Evolutionary conservation across 352 stramenopile species (phyloP).

Genomic region (Phytophthora boehmeriae): DNA sequence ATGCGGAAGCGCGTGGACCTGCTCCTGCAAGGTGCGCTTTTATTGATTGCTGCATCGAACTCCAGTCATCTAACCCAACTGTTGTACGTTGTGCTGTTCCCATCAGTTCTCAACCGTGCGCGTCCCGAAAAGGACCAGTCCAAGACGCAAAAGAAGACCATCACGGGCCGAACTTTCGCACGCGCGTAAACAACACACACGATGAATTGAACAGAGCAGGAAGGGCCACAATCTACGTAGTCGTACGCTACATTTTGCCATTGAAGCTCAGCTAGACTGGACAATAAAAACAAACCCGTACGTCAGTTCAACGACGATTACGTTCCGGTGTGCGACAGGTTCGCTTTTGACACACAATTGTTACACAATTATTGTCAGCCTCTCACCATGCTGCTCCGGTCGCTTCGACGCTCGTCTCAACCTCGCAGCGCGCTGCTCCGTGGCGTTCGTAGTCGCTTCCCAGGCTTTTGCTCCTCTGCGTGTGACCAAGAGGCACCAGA

Average conservation of each 20-base stretch:
- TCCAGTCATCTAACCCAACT: too few relatives aligned
- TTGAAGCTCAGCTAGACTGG: too few relatives aligned
- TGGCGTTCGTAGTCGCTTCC: conserved; percentile 15
- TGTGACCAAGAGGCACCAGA: background rate
- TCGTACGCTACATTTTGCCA: too few relatives aligned
- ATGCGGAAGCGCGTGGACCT: conserved; percentile 94
- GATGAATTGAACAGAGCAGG: too few relatives aligned
- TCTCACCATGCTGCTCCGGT: conserved; percentile 20
- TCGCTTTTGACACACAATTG: too few relatives aligned
- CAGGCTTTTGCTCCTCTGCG: conserved; percentile 19
- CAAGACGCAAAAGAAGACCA: conserved; percentile 93
- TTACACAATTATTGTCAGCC: conserved; percentile 7
- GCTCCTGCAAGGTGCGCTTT: conserved; percentile 89
- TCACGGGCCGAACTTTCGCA: conserved; percentile 90
- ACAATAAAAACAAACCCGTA: too few relatives aligned
- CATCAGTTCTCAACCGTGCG: conserved; percentile 90
- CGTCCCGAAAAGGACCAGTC: conserved; percentile 88
- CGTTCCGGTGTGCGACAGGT: conserved; percentile 13
- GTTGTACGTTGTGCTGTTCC: too few relatives aligned
- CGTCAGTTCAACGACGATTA: too few relatives aligned
- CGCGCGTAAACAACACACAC: conserved; percentile 47
- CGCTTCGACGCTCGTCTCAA: conserved; percentile 14
- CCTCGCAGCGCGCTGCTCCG: conserved; percentile 10
- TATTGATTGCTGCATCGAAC: too few relatives aligned
- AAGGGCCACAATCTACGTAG: too few relatives aligned